Evolutionary conservation across 495 filamentous ascomycete genomes (phyloP).

Genomic region (Staphylotrichum tortipilum): DNA sequence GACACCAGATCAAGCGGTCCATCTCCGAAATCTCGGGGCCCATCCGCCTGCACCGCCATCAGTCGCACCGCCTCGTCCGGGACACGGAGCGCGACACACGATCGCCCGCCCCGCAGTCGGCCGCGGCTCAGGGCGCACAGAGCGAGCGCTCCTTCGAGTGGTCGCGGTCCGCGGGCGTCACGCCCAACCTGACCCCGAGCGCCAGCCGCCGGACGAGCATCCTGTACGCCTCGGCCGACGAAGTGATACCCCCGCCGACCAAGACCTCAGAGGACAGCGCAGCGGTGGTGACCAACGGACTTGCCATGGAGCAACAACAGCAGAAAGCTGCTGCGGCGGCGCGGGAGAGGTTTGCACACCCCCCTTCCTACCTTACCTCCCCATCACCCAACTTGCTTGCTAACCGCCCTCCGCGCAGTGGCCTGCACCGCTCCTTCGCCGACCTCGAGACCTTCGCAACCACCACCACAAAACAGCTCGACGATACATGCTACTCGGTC

Average conservation of each 20-base stretch:
- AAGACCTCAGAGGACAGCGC: constrained; percentile 24
- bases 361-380: background rate
- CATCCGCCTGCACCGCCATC: constrained; percentile 38
- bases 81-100: constrained; percentile 30
- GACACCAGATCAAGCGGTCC: constrained; percentile 42
- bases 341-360: constrained; percentile 33
- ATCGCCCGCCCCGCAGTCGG: constrained; percentile 24
- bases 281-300: constrained; percentile 21
- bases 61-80: constrained; percentile 23
- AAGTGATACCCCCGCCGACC: constrained; percentile 6
- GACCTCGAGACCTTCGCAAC: constrained; percentile 38
- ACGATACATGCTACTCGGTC: constrained; percentile 78
- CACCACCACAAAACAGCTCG: constrained; percentile 62
- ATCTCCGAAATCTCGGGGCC: constrained; percentile 43
- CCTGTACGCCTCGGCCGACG: constrained; percentile 25
- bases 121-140: constrained; percentile 19
- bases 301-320: constrained; percentile 34
- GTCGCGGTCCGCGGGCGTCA: constrained; percentile 34
- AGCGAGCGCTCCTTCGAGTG: constrained; percentile 30
- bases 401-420: constrained; percentile 21
- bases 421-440: constrained; percentile 33
- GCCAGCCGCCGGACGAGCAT: constrained; percentile 34
- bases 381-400: constrained; percentile 8
- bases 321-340: too few relatives aligned
- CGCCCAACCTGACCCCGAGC: constrained; percentile 35